Evolutionary conservation across 768 basidiomycete species (phyloP).

Genomic region (Tricholoma hemisulphureum): DNA sequence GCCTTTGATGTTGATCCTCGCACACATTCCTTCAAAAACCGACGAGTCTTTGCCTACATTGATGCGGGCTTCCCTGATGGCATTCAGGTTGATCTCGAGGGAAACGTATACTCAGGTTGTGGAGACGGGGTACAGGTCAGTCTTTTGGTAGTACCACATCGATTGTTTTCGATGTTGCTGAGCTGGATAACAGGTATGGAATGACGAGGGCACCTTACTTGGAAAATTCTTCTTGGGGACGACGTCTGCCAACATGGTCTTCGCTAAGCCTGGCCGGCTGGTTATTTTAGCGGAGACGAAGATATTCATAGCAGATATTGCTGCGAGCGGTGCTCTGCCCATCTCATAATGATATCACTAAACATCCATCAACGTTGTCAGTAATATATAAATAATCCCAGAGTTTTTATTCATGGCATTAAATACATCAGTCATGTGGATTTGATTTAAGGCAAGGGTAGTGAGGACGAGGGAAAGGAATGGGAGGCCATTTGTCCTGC

Average conservation of each 20-base stretch:
- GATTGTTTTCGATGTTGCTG: neutral
- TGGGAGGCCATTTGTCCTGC: neutral
- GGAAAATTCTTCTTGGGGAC: constrained; percentile 62
- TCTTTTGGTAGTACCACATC: neutral
- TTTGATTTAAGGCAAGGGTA: neutral
- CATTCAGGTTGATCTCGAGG: constrained; percentile 57
- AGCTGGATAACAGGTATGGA: constrained; percentile 44
- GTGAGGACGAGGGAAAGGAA: neutral
- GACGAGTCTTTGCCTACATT: constrained; percentile 64
- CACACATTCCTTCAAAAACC: constrained; percentile 54
- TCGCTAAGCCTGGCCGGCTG: constrained; percentile 41
- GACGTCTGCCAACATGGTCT: constrained; percentile 45
- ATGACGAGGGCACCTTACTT: constrained; percentile 50
- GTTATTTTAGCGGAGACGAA: constrained; percentile 49
- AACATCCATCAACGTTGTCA: too few species aligned
- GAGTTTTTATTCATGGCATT: neutral
- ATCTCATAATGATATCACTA: constrained; percentile 2
- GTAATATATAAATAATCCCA: too few species aligned
- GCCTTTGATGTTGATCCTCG: constrained; percentile 62
- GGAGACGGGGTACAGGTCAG: constrained; percentile 68
- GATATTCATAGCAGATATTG: constrained; percentile 46
- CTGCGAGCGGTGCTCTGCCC: constrained; percentile 29
- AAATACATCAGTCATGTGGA: neutral
- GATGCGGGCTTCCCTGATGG: constrained; percentile 71
- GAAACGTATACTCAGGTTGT: constrained; percentile 66